Evolutionary conservation across 306 rosid species (phyloP).

Genomic region (Quercus rubra): DNA sequence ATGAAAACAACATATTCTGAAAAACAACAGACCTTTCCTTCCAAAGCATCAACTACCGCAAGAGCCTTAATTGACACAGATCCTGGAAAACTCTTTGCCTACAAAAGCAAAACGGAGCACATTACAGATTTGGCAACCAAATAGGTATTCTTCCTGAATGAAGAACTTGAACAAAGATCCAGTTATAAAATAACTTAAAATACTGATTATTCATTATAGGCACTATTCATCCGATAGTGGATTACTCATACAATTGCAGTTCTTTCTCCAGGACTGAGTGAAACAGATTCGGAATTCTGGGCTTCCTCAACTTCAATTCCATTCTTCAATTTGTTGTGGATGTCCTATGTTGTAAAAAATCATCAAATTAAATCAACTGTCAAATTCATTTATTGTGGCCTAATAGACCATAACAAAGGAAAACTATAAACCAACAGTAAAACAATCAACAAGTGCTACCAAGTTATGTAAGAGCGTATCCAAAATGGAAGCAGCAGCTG

Average conservation of each 20-base stretch:
- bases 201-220: not conserved
- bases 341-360: conserved; percentile 51
- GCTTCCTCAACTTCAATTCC: conserved; percentile 70
- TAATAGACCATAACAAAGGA: not conserved
- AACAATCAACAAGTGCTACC: conserved; percentile 40
- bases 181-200: conserved; percentile 11
- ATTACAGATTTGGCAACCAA: conserved; percentile 17
- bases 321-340: conserved; percentile 76
- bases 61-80: conserved; percentile 67
- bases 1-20: not conserved
- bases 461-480: conserved; percentile 65
- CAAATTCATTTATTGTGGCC: not conserved
- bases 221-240: conserved; percentile 9
- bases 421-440: conserved; percentile 10
- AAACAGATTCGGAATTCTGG: conserved; percentile 51
- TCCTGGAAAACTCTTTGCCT: conserved; percentile 81
- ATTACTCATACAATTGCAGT: conserved; percentile 57
- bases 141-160: conserved; percentile 9
- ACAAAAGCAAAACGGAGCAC: conserved; percentile 29
- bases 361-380: conserved; percentile 8
- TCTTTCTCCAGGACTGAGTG: conserved; percentile 72
- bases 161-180: conserved; percentile 13
- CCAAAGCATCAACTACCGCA: conserved; percentile 77
- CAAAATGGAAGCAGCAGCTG: conserved; percentile 68
- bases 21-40: conserved; percentile 76